Evolutionary conservation across 352 stramenopile genomes (phyloP).

Genomic region (Globisporangium parvum): DNA sequence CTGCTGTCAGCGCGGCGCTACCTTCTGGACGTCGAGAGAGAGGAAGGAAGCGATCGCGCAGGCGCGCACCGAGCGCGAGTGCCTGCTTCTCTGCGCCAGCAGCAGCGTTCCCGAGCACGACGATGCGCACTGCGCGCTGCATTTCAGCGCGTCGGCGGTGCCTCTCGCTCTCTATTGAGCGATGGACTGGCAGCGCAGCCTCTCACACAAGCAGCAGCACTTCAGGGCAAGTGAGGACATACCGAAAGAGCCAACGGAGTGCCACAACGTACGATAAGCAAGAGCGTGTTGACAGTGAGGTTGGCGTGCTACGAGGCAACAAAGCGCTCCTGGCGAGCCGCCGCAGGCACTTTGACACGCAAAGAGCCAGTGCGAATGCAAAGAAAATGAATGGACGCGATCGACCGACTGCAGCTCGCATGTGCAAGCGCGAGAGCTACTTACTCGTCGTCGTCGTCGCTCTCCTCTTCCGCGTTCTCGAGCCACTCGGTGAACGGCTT

Average conservation of each 20-base stretch:
- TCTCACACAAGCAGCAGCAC: too few species aligned
- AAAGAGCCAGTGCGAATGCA: neutral
- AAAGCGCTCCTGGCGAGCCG: too few species aligned
- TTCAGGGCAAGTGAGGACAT: too few species aligned
- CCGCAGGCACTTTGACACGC: too few species aligned
- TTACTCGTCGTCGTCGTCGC: slow-evolving; percentile 68
- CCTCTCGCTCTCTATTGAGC: neutral
- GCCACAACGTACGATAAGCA: too few species aligned
- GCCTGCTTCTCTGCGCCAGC: slow-evolving; percentile 76
- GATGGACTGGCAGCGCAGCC: too few species aligned
- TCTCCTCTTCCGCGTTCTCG: slow-evolving; percentile 93
- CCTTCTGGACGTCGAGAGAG: neutral
- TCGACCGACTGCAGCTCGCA: neutral
- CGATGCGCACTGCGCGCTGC: slow-evolving; percentile 21
- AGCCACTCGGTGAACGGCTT: slow-evolving; percentile 97
- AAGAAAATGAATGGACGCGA: neutral
- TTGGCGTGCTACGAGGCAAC: too few species aligned
- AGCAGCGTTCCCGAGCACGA: slow-evolving; percentile 68
- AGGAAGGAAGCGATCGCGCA: slow-evolving; percentile 18
- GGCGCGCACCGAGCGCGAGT: slow-evolving; percentile 36
- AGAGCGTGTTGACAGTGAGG: too few species aligned
- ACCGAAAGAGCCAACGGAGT: too few species aligned
- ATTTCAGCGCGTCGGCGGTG: neutral
- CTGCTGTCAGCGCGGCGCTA: slow-evolving; percentile 10
- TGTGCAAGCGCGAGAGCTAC: neutral